Evolutionary conservation across 2,329 filamentous ascomycete species (phyloP).

Genomic region (Lecanicillium sp.): DNA sequence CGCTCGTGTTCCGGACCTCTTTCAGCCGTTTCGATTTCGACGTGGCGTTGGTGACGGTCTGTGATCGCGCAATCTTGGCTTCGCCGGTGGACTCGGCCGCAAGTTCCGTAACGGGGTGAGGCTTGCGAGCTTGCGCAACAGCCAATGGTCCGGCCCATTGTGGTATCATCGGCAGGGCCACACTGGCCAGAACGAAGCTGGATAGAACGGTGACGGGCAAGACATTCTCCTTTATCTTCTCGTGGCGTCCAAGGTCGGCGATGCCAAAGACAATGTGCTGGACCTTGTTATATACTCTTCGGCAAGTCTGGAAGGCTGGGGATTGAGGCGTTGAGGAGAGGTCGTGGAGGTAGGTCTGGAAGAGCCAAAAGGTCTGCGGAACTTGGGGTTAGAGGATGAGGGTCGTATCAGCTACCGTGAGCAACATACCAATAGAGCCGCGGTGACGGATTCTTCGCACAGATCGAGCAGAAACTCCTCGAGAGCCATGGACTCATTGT

Average conservation of each 20-base stretch:
- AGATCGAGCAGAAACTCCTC: conserved; percentile 82
- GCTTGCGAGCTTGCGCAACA: conserved; percentile 73
- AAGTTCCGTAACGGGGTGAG: conserved; percentile 36
- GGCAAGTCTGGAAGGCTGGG: conserved; percentile 72
- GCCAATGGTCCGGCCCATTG: conserved; percentile 73
- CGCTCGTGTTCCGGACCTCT: conserved; percentile 38
- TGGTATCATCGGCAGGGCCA: conserved; percentile 69
- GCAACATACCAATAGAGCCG: conserved; percentile 62
- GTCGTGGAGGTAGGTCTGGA: conserved; percentile 82
- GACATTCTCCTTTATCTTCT: conserved; percentile 76
- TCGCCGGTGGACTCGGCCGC: conserved; percentile 32
- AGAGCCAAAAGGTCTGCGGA: conserved; percentile 76
- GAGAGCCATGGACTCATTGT: conserved; percentile 86
- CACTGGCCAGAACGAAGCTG: conserved; percentile 70
- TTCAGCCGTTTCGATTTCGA: conserved; percentile 42
- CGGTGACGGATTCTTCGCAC: conserved; percentile 81
- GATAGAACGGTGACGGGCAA: conserved; percentile 73
- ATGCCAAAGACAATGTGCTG: conserved; percentile 81
- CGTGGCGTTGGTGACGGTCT: conserved; percentile 52
- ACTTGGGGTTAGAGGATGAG: too few species aligned
- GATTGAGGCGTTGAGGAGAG: conserved; percentile 68
- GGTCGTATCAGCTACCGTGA: too few species aligned
- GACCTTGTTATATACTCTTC: conserved; percentile 80
- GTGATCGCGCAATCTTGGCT: conserved; percentile 54
- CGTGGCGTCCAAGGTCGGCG: conserved; percentile 58